These are phyloP conservation scores for Diaporthe australafricana DNA, from an alignment of 2,329 filamentous ascomycete genomes.

Conservation along the genomic window DNA sequence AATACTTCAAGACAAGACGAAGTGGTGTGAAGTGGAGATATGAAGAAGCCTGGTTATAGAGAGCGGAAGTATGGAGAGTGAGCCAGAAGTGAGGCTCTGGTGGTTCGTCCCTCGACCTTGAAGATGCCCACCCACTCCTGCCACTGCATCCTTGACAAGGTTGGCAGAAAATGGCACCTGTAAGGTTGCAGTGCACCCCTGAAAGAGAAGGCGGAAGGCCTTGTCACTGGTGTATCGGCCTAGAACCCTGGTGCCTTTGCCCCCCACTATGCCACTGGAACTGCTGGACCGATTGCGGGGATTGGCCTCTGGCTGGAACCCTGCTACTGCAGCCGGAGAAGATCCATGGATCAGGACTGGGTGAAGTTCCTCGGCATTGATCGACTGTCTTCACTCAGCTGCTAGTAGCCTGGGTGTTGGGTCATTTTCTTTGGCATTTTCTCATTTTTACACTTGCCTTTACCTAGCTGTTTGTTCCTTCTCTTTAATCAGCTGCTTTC, in stretches of 20 bases:
- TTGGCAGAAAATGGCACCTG: conserved; percentile 12
- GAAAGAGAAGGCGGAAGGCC: conserved; percentile 32
- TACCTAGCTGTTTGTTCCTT: neutral
- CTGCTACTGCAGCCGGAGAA: neutral
- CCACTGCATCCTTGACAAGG: conserved; percentile 1
- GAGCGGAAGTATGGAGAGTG: conserved; percentile 38
- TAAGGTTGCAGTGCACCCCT: neutral
- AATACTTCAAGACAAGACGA: neutral
- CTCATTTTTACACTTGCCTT: neutral
- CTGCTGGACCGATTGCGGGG: conserved; percentile 9
- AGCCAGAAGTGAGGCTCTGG: conserved; percentile 17
- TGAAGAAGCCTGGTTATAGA: neutral
- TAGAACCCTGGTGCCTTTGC: conserved; percentile 3
- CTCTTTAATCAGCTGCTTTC: neutral
- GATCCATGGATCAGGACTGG: neutral
- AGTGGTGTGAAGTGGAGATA: neutral
- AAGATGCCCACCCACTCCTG: conserved; percentile 2
- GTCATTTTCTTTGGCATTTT: conserved; percentile 13
- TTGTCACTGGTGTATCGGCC: neutral
- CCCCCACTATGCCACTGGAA: conserved; percentile 2
- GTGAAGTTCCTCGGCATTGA: conserved; percentile 32
- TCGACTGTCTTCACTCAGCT: conserved; percentile 7
- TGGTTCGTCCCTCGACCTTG: neutral
- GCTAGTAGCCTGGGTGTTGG: conserved; percentile 1
- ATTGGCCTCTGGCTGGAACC: conserved; percentile 4